Percentiles rank a stretch among this genome's conserved stretches.
These are phyloP conservation scores for Solidago caesia DNA, from an alignment of 129 eudicot species.

Conservation along the genomic window DNA sequence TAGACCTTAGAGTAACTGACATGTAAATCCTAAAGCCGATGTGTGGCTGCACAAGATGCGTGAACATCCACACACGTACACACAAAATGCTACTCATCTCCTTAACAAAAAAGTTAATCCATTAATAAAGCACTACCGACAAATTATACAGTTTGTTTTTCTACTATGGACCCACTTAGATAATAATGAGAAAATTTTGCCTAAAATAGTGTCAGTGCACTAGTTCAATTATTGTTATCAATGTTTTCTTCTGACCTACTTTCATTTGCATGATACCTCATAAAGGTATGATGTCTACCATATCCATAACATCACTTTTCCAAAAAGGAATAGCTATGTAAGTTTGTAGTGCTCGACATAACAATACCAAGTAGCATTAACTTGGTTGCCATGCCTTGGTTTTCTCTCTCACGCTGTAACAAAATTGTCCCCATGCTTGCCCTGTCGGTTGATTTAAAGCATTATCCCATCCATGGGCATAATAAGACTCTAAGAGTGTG, in stretches of 20 bases:
- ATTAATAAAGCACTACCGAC: no score
- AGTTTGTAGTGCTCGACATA: background rate
- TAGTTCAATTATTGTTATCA: background rate
- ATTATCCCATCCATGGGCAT: background rate
- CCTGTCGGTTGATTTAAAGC: background rate
- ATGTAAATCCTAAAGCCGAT: background rate
- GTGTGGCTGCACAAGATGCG: constrained; percentile 1
- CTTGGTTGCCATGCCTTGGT: background rate
- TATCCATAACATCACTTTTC: constrained; percentile 2
- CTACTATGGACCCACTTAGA: background rate
- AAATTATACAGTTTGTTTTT: no score
- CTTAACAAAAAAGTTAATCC: no score
- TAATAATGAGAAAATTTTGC: constrained; percentile 11
- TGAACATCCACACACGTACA: constrained; percentile 8
- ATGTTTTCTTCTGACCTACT: constrained; percentile 1
- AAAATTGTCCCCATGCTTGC: background rate
- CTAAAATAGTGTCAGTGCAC: background rate
- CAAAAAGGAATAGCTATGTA: background rate
- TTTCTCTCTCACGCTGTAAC: constrained; percentile 1
- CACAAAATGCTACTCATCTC: no score
- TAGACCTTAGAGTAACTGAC: background rate
- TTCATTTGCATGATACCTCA: background rate
- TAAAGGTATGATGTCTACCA: constrained; percentile 1
- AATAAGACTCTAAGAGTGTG: background rate
- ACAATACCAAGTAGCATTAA: background rate